phyloP scores from a whole-genome alignment of 345 rosid species.

The Rhizophora apiculata region DNA sequence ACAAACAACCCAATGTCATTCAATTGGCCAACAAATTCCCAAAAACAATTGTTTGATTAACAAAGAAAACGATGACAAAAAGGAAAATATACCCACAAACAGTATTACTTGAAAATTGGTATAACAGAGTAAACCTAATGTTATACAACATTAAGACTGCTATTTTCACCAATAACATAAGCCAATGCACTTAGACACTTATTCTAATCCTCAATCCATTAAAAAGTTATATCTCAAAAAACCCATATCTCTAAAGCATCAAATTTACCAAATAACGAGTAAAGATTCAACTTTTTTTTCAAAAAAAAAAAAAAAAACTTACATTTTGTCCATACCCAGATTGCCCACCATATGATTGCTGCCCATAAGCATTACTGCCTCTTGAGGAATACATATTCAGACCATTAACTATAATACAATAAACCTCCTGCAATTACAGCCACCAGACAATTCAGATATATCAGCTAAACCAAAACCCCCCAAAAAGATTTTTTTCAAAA shows the following conservation, averaged over 20 bases:
- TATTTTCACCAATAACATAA: no score
- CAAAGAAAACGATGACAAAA: background rate
- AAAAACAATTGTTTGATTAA: background rate
- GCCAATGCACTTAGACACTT: no score
- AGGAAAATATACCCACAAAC: background rate
- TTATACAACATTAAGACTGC: no score
- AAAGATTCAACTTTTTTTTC: background rate
- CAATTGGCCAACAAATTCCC: no score
- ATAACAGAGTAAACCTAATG: no score
- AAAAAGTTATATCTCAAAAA: background rate
- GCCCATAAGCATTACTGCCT: conserved; percentile 72
- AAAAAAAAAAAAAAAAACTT: conserved; percentile 24
- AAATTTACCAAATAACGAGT: background rate
- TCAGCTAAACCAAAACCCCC: background rate
- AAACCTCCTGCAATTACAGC: conserved; percentile 15
- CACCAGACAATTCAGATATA: background rate
- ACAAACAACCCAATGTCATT: no score
- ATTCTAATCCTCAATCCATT: no score
- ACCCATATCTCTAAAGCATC: background rate
- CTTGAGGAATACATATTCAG: conserved; percentile 66
- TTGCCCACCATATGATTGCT: conserved; percentile 63
- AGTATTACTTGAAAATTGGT: no score
- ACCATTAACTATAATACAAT: background rate
- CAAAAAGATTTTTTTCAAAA: no score
- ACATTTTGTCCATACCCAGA: conserved; percentile 83